Evolutionary conservation across 2,329 filamentous ascomycete genomes (phyloP), one percentile per base, ranked within the genome.

Genomic region (Alternaria hordeiaustralica): DNA sequence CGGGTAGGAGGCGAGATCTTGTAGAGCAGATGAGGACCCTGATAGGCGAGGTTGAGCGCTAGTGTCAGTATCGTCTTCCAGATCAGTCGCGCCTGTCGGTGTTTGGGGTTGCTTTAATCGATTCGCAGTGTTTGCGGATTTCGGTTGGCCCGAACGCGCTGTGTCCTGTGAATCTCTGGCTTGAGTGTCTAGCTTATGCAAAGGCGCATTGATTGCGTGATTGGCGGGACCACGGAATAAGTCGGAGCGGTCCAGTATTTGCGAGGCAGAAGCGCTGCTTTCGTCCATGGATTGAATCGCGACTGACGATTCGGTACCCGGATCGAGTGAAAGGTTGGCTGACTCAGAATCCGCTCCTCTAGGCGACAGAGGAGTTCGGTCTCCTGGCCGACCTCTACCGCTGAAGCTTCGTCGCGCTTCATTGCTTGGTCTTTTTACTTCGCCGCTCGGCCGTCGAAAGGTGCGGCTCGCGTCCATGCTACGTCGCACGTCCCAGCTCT

Each of bases 181-280:
- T n/a, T 69, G 25, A 33, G 60, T 65, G 26, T 74, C 73, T 18
- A 71, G 70, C 44, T 65, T 70, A 3, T 74, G 74, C 5, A 66
- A 58, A 12, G 73, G 65, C 28, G 64, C 45, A 18, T 64, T 61
- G 15, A 70, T 64, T 44, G 71, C 60, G 55, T 76, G 67, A 18
- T 94, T 87, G 0, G 90, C 92, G 15, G 93, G 93, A 25, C 89
- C 90, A 69, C 92, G 89, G 73, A 99, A 98, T 9, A 97, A 91
- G 71, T 96, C 93, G 71, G 94, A 97, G 33, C 92, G 89, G 57
- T 88, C 87, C 9, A 99, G 82, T 41, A 98, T 97, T 79, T 97
- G 94, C 76, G 95, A 98, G 3, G 92, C 95, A 4, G 94, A 96
- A 51, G 91, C 90, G 60, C 85, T 85, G n/a, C 85, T 88, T 61